Conservation (phyloP, 129 eudicot genomes). For the Ambrosia artemisiifolia region DNA sequence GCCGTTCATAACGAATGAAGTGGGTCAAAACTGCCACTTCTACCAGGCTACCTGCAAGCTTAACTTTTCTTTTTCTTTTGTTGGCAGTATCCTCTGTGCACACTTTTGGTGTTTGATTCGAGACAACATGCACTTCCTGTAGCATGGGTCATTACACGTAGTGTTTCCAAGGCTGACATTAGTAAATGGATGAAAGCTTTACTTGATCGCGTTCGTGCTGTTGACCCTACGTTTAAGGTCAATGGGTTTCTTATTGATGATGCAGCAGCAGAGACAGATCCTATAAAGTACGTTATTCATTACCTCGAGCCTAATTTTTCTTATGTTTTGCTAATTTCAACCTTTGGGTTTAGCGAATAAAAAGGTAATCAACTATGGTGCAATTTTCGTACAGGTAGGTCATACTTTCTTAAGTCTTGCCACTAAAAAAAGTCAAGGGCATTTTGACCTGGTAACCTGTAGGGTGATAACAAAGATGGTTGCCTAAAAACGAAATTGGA, state of each 20-base stretch:
- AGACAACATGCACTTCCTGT: slow-evolving; percentile 97
- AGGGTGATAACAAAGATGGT: too few relatives aligned
- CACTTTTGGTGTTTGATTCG: slow-evolving; percentile 93
- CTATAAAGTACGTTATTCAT: slow-evolving; percentile 63
- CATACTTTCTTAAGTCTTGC: too few relatives aligned
- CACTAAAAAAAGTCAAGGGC: too few relatives aligned
- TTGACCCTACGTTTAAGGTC: slow-evolving; percentile 79
- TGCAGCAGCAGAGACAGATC: slow-evolving; percentile 84
- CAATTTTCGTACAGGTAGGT: background rate
- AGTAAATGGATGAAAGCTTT: slow-evolving; percentile 93
- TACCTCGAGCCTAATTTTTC: background rate
- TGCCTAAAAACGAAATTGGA: too few relatives aligned
- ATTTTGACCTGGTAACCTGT: too few relatives aligned
- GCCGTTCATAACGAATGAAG: background rate
- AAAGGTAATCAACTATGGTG: background rate
- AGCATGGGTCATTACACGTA: slow-evolving; percentile 92
- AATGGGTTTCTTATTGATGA: slow-evolving; percentile 87
- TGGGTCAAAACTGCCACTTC: background rate
- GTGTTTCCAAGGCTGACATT: slow-evolving; percentile 75
- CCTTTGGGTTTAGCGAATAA: background rate
- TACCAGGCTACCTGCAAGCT: background rate
- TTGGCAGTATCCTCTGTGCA: slow-evolving; percentile 92
- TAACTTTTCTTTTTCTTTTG: slow-evolving; percentile 3
- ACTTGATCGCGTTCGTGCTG: slow-evolving; percentile 60
- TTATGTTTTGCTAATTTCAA: background rate